These are phyloP conservation scores for Carex kokanica DNA, from an alignment of 176 grass and related monocot genomes.

Conservation along the genomic window DNA sequence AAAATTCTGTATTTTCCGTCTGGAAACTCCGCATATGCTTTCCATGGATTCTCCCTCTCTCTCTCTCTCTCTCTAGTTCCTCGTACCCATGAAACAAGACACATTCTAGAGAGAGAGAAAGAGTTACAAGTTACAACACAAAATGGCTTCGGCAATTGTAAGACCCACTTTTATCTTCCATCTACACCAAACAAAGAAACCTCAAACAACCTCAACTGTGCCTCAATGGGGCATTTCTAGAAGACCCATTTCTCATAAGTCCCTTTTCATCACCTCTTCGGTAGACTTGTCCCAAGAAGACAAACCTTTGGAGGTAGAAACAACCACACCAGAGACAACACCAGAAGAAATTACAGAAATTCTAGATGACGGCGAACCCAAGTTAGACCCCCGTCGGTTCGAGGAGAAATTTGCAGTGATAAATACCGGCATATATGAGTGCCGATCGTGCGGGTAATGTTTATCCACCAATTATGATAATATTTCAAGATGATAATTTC, in stretches of 20 bases:
- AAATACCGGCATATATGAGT: constrained; percentile 88
- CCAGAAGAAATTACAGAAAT: constrained; percentile 6
- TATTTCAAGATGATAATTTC: no score
- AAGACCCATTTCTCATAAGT: constrained; percentile 9
- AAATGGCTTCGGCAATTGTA: constrained; percentile 53
- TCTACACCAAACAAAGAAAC: constrained; percentile 22
- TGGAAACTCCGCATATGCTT: background rate
- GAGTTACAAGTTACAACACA: background rate
- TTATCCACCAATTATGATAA: background rate
- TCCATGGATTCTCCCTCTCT: constrained; percentile 38
- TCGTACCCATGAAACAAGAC: background rate
- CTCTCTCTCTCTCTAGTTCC: constrained; percentile 9
- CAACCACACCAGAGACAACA: background rate
- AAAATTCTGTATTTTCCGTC: background rate
- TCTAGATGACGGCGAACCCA: background rate
- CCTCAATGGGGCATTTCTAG: constrained; percentile 13
- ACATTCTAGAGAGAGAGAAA: background rate
- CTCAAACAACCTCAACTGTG: background rate
- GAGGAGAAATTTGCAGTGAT: constrained; percentile 91
- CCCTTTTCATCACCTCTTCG: constrained; percentile 39
- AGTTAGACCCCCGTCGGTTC: constrained; percentile 54
- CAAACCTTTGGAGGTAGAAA: constrained; percentile 43
- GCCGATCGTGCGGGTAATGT: constrained; percentile 65
- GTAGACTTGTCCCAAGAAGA: constrained; percentile 77
- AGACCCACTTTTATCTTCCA: constrained; percentile 39